These are phyloP conservation scores for Polygonum maritimum DNA, from an alignment of 148 eudicot genomes.

Conservation along the genomic window DNA sequence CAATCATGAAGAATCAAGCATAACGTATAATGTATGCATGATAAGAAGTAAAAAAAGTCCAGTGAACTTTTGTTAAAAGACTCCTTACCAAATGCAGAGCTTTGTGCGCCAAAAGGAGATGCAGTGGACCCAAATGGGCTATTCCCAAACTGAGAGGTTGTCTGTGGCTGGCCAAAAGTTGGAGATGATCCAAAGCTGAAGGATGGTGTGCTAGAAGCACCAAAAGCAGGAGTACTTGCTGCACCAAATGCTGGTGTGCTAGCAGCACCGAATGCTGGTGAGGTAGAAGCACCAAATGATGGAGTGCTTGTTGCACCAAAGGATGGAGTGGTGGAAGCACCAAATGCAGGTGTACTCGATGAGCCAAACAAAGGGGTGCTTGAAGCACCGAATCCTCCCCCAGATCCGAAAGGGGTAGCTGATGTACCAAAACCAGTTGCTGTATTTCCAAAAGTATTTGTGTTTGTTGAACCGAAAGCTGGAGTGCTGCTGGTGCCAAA, in stretches of 20 bases:
- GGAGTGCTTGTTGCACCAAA: conserved; percentile 48
- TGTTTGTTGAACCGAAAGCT: conserved; percentile 28
- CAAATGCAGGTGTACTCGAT: conserved; percentile 33
- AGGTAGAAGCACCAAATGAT: conserved; percentile 34
- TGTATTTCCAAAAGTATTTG: conserved; percentile 36
- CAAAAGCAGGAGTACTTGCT: conserved; percentile 22
- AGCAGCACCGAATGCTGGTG: conserved; percentile 19
- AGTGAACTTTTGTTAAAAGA: neutral
- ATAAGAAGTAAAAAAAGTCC: neutral
- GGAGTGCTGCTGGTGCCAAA: conserved; percentile 51
- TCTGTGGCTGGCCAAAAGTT: conserved; percentile 13
- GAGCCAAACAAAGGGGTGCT: conserved; percentile 53
- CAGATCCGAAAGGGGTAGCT: conserved; percentile 44
- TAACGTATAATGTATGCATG: neutral
- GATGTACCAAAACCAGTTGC: conserved; percentile 60
- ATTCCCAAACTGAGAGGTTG: neutral
- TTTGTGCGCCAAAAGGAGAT: conserved; percentile 16
- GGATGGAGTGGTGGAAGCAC: conserved; percentile 30
- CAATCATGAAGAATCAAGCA: neutral
- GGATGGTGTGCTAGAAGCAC: conserved; percentile 17
- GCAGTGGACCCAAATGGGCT: conserved; percentile 13
- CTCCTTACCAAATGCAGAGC: conserved; percentile 20
- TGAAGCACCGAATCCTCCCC: conserved; percentile 49
- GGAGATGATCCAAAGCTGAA: conserved; percentile 16
- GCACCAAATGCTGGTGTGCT: conserved; percentile 39